phyloP scores from a whole-genome alignment of 2,329 filamentous ascomycete genomes.

The Trichoderma atroviride region DNA sequence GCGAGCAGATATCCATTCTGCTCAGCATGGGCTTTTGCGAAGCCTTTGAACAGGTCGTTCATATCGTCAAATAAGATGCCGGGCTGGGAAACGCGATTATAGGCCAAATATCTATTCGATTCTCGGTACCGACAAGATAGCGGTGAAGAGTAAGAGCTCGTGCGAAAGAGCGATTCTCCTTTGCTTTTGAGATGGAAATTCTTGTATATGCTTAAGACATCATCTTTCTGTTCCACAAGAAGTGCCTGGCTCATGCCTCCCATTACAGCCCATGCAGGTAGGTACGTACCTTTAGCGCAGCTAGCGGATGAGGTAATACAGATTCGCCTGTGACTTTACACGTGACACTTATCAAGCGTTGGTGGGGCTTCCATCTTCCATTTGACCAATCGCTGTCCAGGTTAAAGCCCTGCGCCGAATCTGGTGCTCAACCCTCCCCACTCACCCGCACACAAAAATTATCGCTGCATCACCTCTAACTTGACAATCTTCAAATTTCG shows the following conservation, averaged over 20 bases:
- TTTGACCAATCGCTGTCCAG: conserved; percentile 41
- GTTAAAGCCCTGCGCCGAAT: conserved; percentile 43
- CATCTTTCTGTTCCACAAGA: conserved; percentile 10
- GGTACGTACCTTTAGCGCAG: conserved; percentile 26
- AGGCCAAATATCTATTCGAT: neutral
- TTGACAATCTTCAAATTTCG: conserved; percentile 47
- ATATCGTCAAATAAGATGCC: conserved; percentile 49
- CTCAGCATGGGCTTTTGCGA: conserved; percentile 66
- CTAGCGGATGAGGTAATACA: neutral
- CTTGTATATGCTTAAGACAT: neutral
- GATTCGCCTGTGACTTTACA: conserved; percentile 26
- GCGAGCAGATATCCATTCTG: conserved; percentile 74
- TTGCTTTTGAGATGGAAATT: neutral
- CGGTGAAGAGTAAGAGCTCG: neutral
- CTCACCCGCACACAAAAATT: conserved; percentile 48
- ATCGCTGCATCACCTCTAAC: conserved; percentile 43
- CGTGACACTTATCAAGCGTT: conserved; percentile 27
- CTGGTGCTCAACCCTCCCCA: conserved; percentile 44
- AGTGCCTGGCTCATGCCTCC: neutral
- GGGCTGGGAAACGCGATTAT: neutral
- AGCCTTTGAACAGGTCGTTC: conserved; percentile 74
- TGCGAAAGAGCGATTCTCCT: neutral
- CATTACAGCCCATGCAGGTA: neutral
- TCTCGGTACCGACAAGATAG: too few relatives aligned
- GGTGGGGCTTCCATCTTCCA: conserved; percentile 27